Base-by-base conservation (phyloP, 2,329 filamentous ascomycete genomes). In the Cladosporium sp. region DNA sequence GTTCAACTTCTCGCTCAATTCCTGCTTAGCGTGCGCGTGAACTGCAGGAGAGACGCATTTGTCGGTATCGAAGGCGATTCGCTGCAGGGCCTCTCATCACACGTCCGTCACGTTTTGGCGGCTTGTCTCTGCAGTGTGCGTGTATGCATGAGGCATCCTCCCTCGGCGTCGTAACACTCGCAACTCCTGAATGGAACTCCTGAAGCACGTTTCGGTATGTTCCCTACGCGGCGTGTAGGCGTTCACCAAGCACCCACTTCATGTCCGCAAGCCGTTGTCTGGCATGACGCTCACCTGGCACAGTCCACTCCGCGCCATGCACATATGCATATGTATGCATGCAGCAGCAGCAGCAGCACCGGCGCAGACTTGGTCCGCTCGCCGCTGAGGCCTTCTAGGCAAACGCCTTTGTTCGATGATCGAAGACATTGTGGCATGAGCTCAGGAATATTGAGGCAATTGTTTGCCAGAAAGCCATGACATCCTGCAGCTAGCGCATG, bases 391-490 rank as follows among this genome's bases (percentile, higher is more conserved):
- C 43, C 23, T 49, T 60, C 58, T 60, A 60, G 58, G 39, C 58
- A 49, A 60, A 60, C 58, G 58, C 58, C 58, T 43, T 48, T 43
- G 23, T 49, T 60, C 58, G 58, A 60, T 60, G 58, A 60, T 60
- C 58, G 58, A 60, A 60, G 58, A 60, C 58, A 60, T 60, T 34
- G 58, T 49, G 58, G 39, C 58, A 60, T 60, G 58, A 60, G 32
- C 26, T n/a, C 26, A 30, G 28, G 26, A 8, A 10, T 32, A 54
- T 30, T 30, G 54, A 48, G 58, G 36, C 39, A 28, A 21, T 43
- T 39, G 36, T 58, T 43, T 39, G 36, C 32, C 23, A 60, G 46
- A 48, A 28, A n/a, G 34, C 36, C 57, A 46, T 59, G 16, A 28
- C 25, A 26, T 23, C 18, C 58, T 32, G 58, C 39, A 46, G 39